Evolutionary conservation across 2,329 filamentous ascomycete genomes (phyloP).

Genomic region (Aspergillus vadensis): DNA sequence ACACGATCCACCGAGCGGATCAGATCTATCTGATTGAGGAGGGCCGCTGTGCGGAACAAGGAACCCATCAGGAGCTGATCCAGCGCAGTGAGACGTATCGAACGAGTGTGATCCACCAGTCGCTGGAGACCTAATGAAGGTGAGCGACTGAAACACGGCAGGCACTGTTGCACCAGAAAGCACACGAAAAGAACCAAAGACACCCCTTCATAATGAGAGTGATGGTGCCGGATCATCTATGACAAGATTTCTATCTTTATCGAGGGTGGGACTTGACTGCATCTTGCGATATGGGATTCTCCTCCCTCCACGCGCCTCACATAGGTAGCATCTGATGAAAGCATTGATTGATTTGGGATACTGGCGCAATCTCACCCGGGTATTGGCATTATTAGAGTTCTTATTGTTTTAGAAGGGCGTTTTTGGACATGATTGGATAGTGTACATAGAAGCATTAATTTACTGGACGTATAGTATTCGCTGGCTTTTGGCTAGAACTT

Average conservation of each 20-base stretch:
- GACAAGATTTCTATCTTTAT: not conserved
- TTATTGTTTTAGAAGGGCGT: not conserved
- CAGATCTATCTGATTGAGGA: constrained; percentile 70
- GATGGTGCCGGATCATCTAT: not conserved
- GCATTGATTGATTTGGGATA: not conserved
- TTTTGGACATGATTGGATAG: not conserved
- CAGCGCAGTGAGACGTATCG: constrained; percentile 53
- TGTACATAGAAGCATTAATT: not conserved
- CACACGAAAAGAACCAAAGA: not conserved
- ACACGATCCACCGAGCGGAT: constrained; percentile 61
- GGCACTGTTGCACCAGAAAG: not conserved
- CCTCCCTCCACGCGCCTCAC: not conserved
- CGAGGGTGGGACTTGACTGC: not conserved
- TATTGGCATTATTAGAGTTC: not conserved
- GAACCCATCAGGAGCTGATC: constrained; percentile 53
- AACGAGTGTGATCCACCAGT: constrained; percentile 54
- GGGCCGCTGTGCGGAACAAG: constrained; percentile 51
- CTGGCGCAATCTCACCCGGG: not conserved
- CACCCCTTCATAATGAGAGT: not conserved
- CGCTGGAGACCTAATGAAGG: constrained; percentile 35
- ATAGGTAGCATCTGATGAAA: not conserved
- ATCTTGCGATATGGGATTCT: not conserved
- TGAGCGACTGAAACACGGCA: not conserved
- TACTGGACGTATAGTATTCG: not conserved
- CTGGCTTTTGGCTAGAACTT: not conserved